Conservation (phyloP, 225 moss, liverwort and hornwort genomes). For the Climacium dendroides region DNA sequence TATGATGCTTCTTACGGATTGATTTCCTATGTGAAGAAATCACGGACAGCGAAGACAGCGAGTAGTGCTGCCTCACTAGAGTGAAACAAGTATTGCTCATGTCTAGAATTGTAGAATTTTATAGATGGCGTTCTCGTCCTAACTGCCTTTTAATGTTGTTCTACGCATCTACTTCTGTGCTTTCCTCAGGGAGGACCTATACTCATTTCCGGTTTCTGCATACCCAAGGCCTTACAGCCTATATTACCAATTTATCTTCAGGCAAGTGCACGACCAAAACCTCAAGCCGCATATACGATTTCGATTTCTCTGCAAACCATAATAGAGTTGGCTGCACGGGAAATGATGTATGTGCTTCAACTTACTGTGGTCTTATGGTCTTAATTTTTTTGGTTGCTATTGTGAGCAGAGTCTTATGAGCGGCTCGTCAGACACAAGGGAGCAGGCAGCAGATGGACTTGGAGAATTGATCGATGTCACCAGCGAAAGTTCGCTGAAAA, state of each 20-base stretch:
- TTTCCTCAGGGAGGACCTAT: slow-evolving; percentile 58
- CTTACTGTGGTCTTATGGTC: background rate
- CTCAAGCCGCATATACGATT: background rate
- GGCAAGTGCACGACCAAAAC: slow-evolving; percentile 21
- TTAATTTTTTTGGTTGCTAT: background rate
- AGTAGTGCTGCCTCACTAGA: background rate
- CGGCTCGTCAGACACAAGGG: slow-evolving; percentile 88
- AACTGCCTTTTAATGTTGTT: background rate
- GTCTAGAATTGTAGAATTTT: background rate
- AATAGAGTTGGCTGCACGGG: background rate
- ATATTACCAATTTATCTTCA: slow-evolving; percentile 78
- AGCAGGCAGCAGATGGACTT: slow-evolving; percentile 97
- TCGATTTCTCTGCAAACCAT: background rate
- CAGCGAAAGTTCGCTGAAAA: slow-evolving; percentile 76
- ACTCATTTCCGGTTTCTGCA: slow-evolving; percentile 84
- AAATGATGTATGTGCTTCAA: background rate
- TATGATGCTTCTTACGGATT: background rate
- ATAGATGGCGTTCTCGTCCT: background rate
- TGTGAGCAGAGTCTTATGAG: slow-evolving; percentile 82
- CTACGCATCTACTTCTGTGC: background rate
- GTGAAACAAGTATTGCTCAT: background rate
- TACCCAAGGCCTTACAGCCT: slow-evolving; percentile 86
- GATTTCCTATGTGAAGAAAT: background rate
- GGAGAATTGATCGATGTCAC: slow-evolving; percentile 96
- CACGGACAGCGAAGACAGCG: background rate